These are phyloP conservation scores for Neocatenulostroma microsporum DNA, from an alignment of 2,329 filamentous ascomycete species.

Conservation along the genomic window DNA sequence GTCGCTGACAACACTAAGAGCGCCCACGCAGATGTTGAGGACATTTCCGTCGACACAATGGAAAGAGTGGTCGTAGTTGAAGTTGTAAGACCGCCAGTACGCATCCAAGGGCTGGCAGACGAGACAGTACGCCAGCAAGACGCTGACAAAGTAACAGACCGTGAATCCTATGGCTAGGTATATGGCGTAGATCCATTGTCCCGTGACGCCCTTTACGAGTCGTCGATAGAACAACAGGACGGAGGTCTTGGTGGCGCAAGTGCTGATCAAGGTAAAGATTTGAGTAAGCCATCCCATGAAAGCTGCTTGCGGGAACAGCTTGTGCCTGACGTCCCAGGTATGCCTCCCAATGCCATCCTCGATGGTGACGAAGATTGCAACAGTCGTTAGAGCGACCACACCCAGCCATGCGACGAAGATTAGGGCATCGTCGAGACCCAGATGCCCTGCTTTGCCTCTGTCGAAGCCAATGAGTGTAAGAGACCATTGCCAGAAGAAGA, in stretches of 20 bases:
- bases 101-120: slow-evolving; percentile 14
- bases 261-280: slow-evolving; percentile 7
- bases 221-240: slow-evolving; percentile 23
- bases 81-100: slow-evolving; percentile 16
- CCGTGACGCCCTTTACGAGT: slow-evolving; percentile 18
- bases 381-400: slow-evolving; percentile 1
- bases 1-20: slow-evolving; percentile 16
- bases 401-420: slow-evolving; percentile 6
- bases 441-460: slow-evolving; percentile 17
- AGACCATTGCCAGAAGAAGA: no score
- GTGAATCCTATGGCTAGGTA: slow-evolving; percentile 14
- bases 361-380: slow-evolving; percentile 1
- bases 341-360: slow-evolving; percentile 6
- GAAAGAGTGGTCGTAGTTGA: slow-evolving; percentile 16
- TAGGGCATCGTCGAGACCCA: slow-evolving; percentile 20
- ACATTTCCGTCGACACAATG: slow-evolving; percentile 22
- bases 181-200: slow-evolving; percentile 13
- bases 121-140: slow-evolving; percentile 13
- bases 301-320: slow-evolving; percentile 2
- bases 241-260: slow-evolving; percentile 7
- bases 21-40: slow-evolving; percentile 18
- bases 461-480: no score
- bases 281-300: slow-evolving; percentile 9
- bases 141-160: slow-evolving; percentile 9
- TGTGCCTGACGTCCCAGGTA: slow-evolving; percentile 4